Evolutionary conservation across 768 basidiomycete species (phyloP).

Genomic region (Fomitopsis pulvina): DNA sequence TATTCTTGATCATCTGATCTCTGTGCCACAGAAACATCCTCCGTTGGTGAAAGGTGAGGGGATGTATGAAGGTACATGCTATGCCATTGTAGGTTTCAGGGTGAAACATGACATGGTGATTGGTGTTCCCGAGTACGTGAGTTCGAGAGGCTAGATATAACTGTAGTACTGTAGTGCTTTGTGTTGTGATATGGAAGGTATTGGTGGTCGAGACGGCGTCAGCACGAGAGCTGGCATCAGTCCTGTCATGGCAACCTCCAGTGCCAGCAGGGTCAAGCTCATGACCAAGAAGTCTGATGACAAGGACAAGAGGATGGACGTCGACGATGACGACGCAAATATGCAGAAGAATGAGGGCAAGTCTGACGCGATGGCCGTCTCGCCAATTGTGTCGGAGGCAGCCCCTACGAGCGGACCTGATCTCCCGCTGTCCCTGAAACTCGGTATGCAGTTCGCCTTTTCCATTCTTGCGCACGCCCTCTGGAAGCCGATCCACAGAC

Average conservation of each 20-base stretch:
- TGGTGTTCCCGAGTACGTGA: too few species aligned
- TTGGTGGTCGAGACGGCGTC: slow-evolving; percentile 25
- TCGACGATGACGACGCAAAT: slow-evolving; percentile 44
- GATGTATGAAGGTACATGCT: too few species aligned
- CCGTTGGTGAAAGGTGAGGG: too few species aligned
- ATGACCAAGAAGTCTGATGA: slow-evolving; percentile 27
- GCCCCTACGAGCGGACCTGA: slow-evolving; percentile 30
- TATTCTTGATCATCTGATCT: too few species aligned
- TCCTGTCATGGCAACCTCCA: slow-evolving; percentile 45
- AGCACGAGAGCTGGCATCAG: slow-evolving; percentile 30
- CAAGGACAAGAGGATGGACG: slow-evolving; percentile 57
- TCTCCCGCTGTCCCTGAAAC: slow-evolving; percentile 59
- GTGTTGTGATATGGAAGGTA: too few species aligned
- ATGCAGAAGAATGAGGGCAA: slow-evolving; percentile 19
- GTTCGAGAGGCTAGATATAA: too few species aligned
- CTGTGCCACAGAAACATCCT: too few species aligned
- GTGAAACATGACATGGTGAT: too few species aligned
- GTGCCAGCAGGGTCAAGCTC: slow-evolving; percentile 27
- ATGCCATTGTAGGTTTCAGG: too few species aligned
- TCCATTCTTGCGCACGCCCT: slow-evolving; percentile 69
- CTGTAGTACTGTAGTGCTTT: too few species aligned
- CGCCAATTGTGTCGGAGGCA: slow-evolving; percentile 24
- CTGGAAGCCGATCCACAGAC: slow-evolving; percentile 50
- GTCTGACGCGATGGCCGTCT: slow-evolving; percentile 23
- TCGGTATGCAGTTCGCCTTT: slow-evolving; percentile 76